Base-by-base conservation (phyloP, 176 grass and related monocot genomes). In the Thalia dealbata region DNA sequence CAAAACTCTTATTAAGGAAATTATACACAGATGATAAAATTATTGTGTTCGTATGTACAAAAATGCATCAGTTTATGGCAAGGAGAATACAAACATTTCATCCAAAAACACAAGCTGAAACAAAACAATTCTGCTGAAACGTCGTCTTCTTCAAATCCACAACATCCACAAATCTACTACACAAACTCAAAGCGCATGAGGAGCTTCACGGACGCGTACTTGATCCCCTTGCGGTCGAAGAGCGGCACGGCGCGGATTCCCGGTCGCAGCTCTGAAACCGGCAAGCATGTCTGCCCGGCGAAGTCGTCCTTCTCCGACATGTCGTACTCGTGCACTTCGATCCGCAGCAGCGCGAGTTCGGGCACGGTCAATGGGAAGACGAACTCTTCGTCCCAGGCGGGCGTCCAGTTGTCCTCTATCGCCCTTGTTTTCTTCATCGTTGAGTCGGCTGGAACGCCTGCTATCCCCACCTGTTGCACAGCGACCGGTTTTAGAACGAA, bases 281-380 rank as follows among this genome's bases (percentile, higher is more conserved):
- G 67, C 41, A 79, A 71, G 77, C 77, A 79, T 23, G 67, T 63
- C 52, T 79, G 77, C 5, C 76, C 76, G n/a, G 29, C 76, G 61
- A 78, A 78, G 67, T 78, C 76, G 22, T 78, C 76, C 67, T 78
- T 78, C 38, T 71, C 76, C 19, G 76, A 78, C 66, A 71, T 70
- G 38, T 78, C 76, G 29, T 78, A 71, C 45, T 78, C 76, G 14
- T 78, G 76, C 13, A 78, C 76, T 61, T 78, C 76, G 5, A 78
- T 68, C 11, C 76, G 67, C 44, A 78, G 52, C 24, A 78, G 3
- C 27, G 76, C 76, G 38, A 78, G 23, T 61, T 78, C 76, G 27
- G 76, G 76, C 22, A 78, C 51, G 0, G 76, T 78, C 21, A 78
- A 71, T 19, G 50, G 76, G 76, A 78, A 78, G 43, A 24, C 61